These are phyloP conservation scores for Monosporascus sp. DNA, from an alignment of 2,329 filamentous ascomycete species.

Conservation along the genomic window DNA sequence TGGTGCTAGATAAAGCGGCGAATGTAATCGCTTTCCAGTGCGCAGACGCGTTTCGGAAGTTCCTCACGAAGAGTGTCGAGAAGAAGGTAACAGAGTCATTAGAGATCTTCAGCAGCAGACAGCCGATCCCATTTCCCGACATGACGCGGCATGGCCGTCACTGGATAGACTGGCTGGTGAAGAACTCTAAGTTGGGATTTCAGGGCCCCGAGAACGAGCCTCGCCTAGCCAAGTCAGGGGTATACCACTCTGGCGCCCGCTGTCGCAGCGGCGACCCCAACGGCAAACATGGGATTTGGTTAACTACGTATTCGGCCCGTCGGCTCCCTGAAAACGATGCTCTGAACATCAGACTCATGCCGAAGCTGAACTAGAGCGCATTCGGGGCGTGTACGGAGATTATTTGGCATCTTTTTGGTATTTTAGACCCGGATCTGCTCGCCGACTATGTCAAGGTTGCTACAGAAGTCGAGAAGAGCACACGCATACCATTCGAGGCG, in stretches of 20 bases:
- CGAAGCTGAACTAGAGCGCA: not conserved
- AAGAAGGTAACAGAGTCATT: not conserved
- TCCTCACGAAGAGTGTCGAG: not conserved
- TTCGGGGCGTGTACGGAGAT: constrained; percentile 1
- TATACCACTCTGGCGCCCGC: not conserved
- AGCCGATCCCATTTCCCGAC: constrained; percentile 5
- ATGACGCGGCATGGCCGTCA: constrained; percentile 4
- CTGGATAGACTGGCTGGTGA: constrained; percentile 3
- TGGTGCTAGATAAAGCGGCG: not conserved
- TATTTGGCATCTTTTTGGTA: constrained; percentile 11
- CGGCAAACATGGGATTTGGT: not conserved
- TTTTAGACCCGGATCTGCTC: constrained; percentile 3
- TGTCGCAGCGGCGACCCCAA: not conserved
- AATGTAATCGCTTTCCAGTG: not conserved
- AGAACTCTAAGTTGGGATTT: constrained; percentile 4
- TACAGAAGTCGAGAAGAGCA: not conserved
- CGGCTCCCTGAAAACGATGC: not conserved
- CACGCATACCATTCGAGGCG: not conserved
- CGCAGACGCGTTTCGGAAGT: not conserved
- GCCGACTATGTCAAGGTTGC: not conserved
- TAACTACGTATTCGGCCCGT: not conserved
- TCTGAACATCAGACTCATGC: not conserved
- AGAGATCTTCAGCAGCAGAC: constrained; percentile 3
- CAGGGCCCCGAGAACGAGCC: not conserved
- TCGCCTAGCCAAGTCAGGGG: not conserved